Evolutionary conservation across 768 basidiomycete species (phyloP), one percentile per base, ranked within the genome.

Genomic region (Crepidotus variabilis): DNA sequence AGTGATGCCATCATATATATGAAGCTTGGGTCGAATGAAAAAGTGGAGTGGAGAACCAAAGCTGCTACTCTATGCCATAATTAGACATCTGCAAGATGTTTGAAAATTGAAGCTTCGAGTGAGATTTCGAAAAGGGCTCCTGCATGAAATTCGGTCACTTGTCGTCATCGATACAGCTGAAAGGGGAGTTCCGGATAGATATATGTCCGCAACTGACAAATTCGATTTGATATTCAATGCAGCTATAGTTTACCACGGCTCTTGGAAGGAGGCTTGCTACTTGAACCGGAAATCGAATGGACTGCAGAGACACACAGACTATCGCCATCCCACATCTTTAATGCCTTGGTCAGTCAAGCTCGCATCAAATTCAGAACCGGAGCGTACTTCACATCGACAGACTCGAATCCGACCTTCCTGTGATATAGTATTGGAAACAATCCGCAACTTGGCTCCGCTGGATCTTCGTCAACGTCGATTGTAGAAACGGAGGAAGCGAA

Each of bases 221-320:
- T 57, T 57, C 54, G 43, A 45, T 10, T 2, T 22, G n/a, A 22
- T n/a, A n/a, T 46, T 43, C 32, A 32, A 24, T 9, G 24, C 49
- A 7, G 16, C 43, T 47, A 57, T 6, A 61, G 43, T 49, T 62
- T 60, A 48, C 18, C 56, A 23, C 51, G 56, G 16, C 52, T 53
- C 47, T 61, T 61, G 39, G 23, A 49, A 11, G 55, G 5, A 7
- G n/a, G n/a, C n/a, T 58, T 48, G 43, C 60, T 50, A 57, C 60
- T 53, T 24, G 65, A 65, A 51, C 73, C 75, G 10, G 75, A 64
- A 13, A 73, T 74, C 14, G 76, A 77, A 61, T 80, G 79, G 3
- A 74, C 61, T 2, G 74, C 77, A 24, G 78, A 76, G 2, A 79
- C 71, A 56, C 78, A 78, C 2, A 80, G 71, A n/a, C 57, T 68